Base-by-base conservation (phyloP, 805 yeast genomes). In the Torulaspora gathmanii region DNA sequence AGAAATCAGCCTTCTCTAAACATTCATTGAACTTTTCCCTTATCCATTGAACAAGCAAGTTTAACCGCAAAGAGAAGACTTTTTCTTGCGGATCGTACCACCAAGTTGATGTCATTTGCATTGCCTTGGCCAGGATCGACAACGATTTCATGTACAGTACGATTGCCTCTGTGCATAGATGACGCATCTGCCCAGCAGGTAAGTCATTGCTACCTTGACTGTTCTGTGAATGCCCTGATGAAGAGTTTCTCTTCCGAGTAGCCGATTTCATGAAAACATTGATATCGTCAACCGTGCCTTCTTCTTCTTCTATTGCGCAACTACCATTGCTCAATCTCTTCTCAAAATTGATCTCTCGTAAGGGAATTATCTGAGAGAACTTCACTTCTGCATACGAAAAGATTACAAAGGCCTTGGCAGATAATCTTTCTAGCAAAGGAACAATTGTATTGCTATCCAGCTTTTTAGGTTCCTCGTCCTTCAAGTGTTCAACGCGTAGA, bases 341-440 rank as follows among this genome's bases (percentile, higher is more conserved):
- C 23, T 54, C 54, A 28, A 43, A 41, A 11, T 39, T 46, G 11
- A 41, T 47, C 19, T 46, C 51, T 19, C 50, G 49, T 1, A 87
- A 83, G 8, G 96, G 96, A 29, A 84, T 78, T 54, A 90, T 71
- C 68, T 91, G 97, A 33, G 83, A 74, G 57, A 83, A 87, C 65
- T 93, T 93, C 22, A 88, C 89, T 54, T 89, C 96, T 0, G 97
- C 98, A 70, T 83, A 89, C 26, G 88, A 71, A 51, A 82, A 80
- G 16, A 93, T 81, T 0, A 95, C 95, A 60, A 89, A 93, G 0
- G 96, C 88, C 68, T 88, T 89, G 0, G 96, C 88, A 2, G 95
- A 88, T 36, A 88, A 68, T 1, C 80, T 72, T 62, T 89, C 96
- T 47, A 90, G 70, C 44, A 73, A 70, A 22, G 59, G 54, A 5